Base-by-base conservation (phyloP, 768 basidiomycete genomes). In the Kwoniella newhampshirensis region DNA sequence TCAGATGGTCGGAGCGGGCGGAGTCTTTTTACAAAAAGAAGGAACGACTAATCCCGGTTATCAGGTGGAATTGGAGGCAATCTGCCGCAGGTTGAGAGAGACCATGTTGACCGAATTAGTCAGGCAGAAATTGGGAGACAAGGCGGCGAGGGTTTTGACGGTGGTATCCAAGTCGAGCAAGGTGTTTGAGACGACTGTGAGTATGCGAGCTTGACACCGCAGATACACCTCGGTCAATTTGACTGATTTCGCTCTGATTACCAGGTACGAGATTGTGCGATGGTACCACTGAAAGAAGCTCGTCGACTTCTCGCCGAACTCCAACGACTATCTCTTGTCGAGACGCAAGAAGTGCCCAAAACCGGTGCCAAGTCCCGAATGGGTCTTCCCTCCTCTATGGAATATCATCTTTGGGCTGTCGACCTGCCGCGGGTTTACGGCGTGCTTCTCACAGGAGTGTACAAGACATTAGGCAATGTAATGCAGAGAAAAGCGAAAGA, bases 381-480 rank as follows among this genome's bases (percentile, higher is more conserved):
- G 17, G 61, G 57, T 25, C 23, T 62, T 15, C 62, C 67, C 8
- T 18, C 61, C 3, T 57, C 61, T 6, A 57, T 62, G 9, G 67
- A 68, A 57, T 62, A 62, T 36, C 71, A 73, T 78, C 83, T 97
- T 28, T 98, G 94, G 94, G 91, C 87, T 75, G 87, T 96, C 49
- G 91, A 97, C 77, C 81, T 89, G 8, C 79, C 82, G 32, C 88
- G 91, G 71, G 88, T 89, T 9, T 90, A 88, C 68, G 84, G 87
- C 20, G 81, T 86, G 11, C 81, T 96, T 20, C 79, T 94, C 15
- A 83, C 83, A 27, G 84, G 84, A 63, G 79, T 93, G 32, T 93
- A 93, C 81, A 94, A 97, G 77, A 90, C 88, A 0, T 72, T 98
- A 51, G 91, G 83, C 73, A 98, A 99, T 74, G 85, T 96, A 60